Evolutionary conservation across 2,329 filamentous ascomycete species (phyloP), one percentile per base, ranked within the genome.

Genomic region (Penicillium sp.): DNA sequence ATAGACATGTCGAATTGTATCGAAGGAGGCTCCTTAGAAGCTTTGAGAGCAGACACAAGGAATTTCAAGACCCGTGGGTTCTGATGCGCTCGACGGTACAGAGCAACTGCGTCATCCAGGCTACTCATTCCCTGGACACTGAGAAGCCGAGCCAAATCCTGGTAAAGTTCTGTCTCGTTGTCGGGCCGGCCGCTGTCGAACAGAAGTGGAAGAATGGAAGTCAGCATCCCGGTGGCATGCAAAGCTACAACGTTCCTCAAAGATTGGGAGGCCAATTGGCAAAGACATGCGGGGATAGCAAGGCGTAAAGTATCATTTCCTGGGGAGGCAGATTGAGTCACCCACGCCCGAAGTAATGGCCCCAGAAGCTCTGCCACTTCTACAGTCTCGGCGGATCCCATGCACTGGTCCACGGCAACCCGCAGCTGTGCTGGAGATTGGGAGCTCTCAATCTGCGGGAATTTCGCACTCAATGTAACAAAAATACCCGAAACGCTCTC

Each of bases 1-100:
- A 91, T 78, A 1, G 92, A 95, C 22, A 99, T 81, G 71, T 99
- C 95, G 74, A 99, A 98, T 66, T 98, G 92, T 64, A 99, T 89
- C 72, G 90, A 93, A 0, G 93, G 86, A 6, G 95, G 91, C 14
- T 87, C 85, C 62, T 88, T 87, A 57, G 93, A 91, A 49, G 82
- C 82, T 61, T 87, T 86, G 63, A 96, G 85, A 71, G 90, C 88
- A 52, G 87, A 83, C 21, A 96, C 79, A 7, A 90, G 79, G 68
- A 96, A 95, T 49, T 88, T 84, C 13, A 90, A 81, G 35, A 82
- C 80, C 46, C 78, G 70, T 8, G 81, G 74, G 42, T 80, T 83
- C 3, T 73, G 71, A 51, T 79, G 78, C 13, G 86, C 84, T 55
- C 79, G 77, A n/a, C 78, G 79, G 69, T 87, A 88, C 19, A 99